Percentiles rank a stretch among this genome's conserved stretches.
These are phyloP conservation scores for Durusdinium trenchii DNA, from an alignment of 73 alveolate genomes.

Conservation along the genomic window DNA sequence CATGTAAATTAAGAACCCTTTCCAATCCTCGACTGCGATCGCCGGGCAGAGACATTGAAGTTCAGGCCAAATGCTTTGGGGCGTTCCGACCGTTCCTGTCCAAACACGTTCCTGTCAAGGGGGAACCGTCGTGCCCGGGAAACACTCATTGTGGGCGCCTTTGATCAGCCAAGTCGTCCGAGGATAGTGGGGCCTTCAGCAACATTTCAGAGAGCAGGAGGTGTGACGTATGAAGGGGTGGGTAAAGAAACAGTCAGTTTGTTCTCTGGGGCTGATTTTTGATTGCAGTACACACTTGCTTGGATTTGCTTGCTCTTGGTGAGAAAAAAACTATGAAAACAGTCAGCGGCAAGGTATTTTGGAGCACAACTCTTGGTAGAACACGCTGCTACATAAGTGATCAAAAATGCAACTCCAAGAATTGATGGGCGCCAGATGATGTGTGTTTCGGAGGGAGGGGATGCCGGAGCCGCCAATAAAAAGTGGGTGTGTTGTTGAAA, in stretches of 20 bases:
- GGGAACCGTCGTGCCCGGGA: too few species aligned
- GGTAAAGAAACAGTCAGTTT: not conserved
- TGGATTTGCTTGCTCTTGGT: not conserved
- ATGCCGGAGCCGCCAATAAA: not conserved
- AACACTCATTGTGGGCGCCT: too few species aligned
- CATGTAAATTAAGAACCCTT: too few species aligned
- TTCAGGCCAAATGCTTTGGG: too few species aligned
- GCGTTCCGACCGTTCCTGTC: too few species aligned
- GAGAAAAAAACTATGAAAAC: not conserved
- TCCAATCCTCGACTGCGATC: too few species aligned
- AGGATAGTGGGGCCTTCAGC: constrained; percentile 84
- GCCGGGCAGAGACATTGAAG: too few species aligned
- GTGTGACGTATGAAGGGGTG: not conserved
- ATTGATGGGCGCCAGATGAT: too few species aligned
- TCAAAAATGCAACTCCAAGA: not conserved
- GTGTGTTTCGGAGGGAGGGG: too few species aligned
- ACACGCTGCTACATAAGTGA: not conserved
- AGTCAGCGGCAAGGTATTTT: not conserved
- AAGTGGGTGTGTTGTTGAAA: not conserved
- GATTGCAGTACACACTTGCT: not conserved
- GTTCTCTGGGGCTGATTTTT: not conserved
- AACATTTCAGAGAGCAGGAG: constrained; percentile 78
- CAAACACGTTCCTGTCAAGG: too few species aligned
- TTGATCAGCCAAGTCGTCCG: too few species aligned
- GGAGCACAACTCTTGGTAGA: not conserved